Percentiles rank a stretch among this genome's conserved stretches.
Evolutionary conservation across 1,284 basidiomycete species (phyloP).

Genomic region (Naganishia cerealis): DNA sequence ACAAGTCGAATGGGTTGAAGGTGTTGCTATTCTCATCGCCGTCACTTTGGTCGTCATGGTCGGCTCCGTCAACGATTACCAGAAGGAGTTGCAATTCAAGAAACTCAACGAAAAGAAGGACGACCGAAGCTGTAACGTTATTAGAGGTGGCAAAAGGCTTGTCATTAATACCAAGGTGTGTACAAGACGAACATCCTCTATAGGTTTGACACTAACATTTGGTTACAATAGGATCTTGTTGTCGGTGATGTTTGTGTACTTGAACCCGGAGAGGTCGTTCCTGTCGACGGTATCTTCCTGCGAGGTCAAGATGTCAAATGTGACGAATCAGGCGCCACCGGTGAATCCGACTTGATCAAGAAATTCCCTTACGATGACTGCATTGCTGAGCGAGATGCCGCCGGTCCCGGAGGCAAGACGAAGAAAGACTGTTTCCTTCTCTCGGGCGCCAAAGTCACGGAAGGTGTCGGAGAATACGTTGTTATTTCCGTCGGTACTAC

Average conservation of each 20-base stretch:
- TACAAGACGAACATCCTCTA: background rate
- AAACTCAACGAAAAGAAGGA: constrained; percentile 92
- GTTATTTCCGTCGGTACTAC: constrained; percentile 87
- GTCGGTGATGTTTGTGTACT: constrained; percentile 90
- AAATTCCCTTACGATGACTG: constrained; percentile 81
- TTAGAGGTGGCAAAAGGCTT: constrained; percentile 76
- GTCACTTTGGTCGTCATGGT: constrained; percentile 67
- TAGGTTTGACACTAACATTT: constrained; percentile 1
- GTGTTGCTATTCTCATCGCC: constrained; percentile 92
- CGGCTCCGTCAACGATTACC: constrained; percentile 64
- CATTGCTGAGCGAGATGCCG: constrained; percentile 56
- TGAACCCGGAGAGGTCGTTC: constrained; percentile 92
- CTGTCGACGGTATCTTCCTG: constrained; percentile 92
- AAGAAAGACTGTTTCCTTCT: constrained; percentile 92
- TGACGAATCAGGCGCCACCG: constrained; percentile 94
- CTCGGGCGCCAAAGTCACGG: constrained; percentile 89
- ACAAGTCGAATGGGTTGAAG: constrained; percentile 89
- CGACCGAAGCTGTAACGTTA: constrained; percentile 86
- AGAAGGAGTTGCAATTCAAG: constrained; percentile 95
- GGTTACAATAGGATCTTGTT: constrained; percentile 67
- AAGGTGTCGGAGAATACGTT: constrained; percentile 90
- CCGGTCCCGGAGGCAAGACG: constrained; percentile 47
- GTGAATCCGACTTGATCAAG: constrained; percentile 91
- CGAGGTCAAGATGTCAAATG: constrained; percentile 90
- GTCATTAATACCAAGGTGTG: constrained; percentile 74